Evolutionary conservation across 2,329 filamentous ascomycete genomes (phyloP), one percentile per base, ranked within the genome.

Genomic region (Zasmidium cellare): DNA sequence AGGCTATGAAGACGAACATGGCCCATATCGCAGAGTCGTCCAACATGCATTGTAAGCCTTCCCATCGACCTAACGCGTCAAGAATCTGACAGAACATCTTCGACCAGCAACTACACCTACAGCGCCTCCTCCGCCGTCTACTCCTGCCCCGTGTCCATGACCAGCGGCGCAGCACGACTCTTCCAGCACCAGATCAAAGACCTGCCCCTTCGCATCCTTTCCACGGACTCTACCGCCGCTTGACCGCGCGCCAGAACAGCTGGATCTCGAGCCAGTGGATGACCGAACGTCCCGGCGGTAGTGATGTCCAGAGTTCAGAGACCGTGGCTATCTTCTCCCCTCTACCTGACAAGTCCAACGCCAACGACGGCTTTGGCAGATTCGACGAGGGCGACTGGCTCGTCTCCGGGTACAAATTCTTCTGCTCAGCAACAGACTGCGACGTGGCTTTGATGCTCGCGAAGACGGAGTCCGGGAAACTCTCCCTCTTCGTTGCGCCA

Each of bases 191-290:
- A 55, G 45, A 47, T 53, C 38, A 25, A 59, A 22, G 23, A 28
- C 24, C 24, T 49, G 12, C 47, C 47, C n/a, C 20, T 11, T 22
- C 53, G 45, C 54, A 61, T 54, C 56, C 56, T 3, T 62, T 64
- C 28, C 51, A 64, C 47, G 57, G 60, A 14, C 51, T 61, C 3
- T 84, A 80, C 61, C 67, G 73, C 5, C 80, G 80, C 12, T 74
- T 89, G 2, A 83, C 76, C 3, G 78, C 87, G 53, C 74, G 77
- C 0, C 55, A 66, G 0, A 63, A 72, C 18, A 82, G 84, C 0
- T 91, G 87, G 88, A 91, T 87, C 0, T 88, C 83, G 44, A 87
- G 87, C 0, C 87, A 90, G 69, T 90, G 88, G 87, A 90, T 90
- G 87, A 90, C 87, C 0, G 87, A 90, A 65, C 79, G 87, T 1